These are phyloP conservation scores for Wilhelminamyces savonicus DNA, from an alignment of 805 yeast genomes.

Conservation along the genomic window DNA sequence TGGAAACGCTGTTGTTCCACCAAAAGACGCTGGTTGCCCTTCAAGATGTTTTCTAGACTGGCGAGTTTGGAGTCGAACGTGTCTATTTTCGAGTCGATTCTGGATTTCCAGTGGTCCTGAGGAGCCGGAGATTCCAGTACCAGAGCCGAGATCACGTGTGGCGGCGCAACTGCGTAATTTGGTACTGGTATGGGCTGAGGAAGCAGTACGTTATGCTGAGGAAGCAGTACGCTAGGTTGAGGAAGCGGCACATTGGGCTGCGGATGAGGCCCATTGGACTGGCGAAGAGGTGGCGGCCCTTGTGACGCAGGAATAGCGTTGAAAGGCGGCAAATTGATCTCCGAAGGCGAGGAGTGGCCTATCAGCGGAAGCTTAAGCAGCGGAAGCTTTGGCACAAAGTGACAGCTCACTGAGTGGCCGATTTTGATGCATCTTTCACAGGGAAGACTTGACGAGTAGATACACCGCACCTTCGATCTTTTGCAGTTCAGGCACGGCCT, in stretches of 20 bases:
- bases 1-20: constrained; percentile 11
- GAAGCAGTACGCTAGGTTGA: no score
- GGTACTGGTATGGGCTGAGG: no score
- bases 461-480: constrained; percentile 56
- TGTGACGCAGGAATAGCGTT: constrained; percentile 1
- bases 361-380: constrained; percentile 24
- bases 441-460: constrained; percentile 40
- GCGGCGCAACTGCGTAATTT: no score
- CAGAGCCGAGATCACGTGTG: no score
- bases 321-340: not conserved
- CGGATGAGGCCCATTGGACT: no score
- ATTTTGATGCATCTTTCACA: constrained; percentile 53
- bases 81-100: constrained; percentile 28
- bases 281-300: no score
- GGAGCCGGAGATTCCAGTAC: no score
- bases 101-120: constrained; percentile 27
- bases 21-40: constrained; percentile 24
- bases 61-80: constrained; percentile 33
- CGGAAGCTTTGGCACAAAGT: constrained; percentile 51
- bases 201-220: no score
- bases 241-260: no score
- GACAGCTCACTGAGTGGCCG: constrained; percentile 43
- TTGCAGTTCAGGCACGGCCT: constrained; percentile 65
- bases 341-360: no score
- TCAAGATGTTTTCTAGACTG: constrained; percentile 28